Conservation (phyloP, 2,329 filamentous ascomycete species). For the Diaporthe longicolla region DNA sequence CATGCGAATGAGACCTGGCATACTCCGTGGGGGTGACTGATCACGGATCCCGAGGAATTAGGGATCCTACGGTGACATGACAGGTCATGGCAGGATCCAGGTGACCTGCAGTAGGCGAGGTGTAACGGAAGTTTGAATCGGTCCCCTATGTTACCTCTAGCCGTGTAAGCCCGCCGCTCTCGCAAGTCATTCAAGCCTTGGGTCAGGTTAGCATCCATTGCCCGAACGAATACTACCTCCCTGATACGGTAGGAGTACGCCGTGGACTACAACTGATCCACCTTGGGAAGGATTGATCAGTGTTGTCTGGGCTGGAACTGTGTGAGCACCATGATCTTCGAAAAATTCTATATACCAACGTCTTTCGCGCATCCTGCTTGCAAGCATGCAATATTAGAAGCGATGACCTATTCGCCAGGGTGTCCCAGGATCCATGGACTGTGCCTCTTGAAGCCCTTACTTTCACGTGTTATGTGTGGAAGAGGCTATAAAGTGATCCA, state of each 20-base stretch:
- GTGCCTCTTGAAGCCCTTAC: background rate
- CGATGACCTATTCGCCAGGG: background rate
- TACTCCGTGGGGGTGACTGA: background rate
- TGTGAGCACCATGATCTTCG: background rate
- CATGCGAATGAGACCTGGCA: background rate
- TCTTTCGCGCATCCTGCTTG: background rate
- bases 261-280: background rate
- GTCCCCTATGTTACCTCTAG: background rate
- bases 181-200: slow-evolving; percentile 1
- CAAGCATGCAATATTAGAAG: background rate
- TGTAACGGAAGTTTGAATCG: background rate
- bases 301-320: too few relatives aligned
- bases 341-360: background rate
- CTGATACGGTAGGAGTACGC: background rate
- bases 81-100: background rate
- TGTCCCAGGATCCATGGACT: background rate
- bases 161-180: background rate
- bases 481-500: background rate
- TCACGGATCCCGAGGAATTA: background rate
- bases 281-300: background rate
- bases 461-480: background rate
- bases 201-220: background rate
- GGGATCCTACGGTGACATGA: background rate
- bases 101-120: background rate
- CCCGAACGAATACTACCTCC: background rate